These are phyloP conservation scores for Handroanthus guayacan DNA, from an alignment of 257 asterid genomes.

Conservation along the genomic window DNA sequence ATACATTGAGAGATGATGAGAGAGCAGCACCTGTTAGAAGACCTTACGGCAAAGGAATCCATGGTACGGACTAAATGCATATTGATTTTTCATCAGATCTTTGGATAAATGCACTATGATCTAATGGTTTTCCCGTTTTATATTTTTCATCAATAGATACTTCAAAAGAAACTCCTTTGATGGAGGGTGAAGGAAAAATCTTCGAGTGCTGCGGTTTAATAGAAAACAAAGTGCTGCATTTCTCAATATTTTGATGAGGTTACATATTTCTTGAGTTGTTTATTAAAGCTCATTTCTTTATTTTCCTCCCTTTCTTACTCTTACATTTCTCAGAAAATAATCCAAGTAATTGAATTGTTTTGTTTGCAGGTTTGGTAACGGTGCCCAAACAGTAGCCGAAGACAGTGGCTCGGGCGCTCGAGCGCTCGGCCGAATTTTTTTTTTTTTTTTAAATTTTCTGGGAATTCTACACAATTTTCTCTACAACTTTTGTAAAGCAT, in stretches of 20 bases:
- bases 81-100: not conserved
- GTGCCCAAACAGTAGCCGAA: too few species aligned
- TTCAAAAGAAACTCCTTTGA: constrained; percentile 78
- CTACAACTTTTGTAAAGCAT: too few species aligned
- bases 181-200: constrained; percentile 97
- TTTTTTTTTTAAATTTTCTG: too few species aligned
- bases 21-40: constrained; percentile 55
- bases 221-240: constrained; percentile 89
- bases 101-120: constrained; percentile 14
- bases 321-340: constrained; percentile 27
- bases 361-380: constrained; percentile 73
- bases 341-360: constrained; percentile 33
- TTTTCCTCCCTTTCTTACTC: constrained; percentile 4
- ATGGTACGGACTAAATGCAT: constrained; percentile 55
- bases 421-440: too few species aligned
- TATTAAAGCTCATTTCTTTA: constrained; percentile 22
- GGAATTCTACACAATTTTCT: too few species aligned
- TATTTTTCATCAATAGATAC: constrained; percentile 60
- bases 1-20: constrained; percentile 86
- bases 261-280: constrained; percentile 15
- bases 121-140: constrained; percentile 28
- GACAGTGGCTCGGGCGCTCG: constrained; percentile 87
- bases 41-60: too few species aligned
- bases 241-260: constrained; percentile 94
- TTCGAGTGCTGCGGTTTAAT: constrained; percentile 87